Percentiles rank a stretch among this genome's conserved stretches.
Evolutionary conservation across 768 basidiomycete genomes (phyloP).

Genomic region (Mrakia frigida): DNA sequence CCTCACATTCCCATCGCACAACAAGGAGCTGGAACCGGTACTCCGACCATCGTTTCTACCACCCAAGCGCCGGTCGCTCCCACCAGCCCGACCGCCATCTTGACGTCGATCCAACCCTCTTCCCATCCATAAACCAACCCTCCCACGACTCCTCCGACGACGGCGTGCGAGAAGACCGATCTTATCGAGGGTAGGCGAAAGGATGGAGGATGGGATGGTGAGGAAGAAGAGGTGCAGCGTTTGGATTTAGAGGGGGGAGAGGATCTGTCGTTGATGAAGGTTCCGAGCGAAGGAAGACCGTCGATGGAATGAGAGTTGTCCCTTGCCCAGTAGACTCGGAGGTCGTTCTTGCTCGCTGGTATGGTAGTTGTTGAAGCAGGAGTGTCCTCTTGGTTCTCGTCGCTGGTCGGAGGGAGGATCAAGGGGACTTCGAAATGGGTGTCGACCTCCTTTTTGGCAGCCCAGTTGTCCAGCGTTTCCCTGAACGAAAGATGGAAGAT

Average conservation of each 20-base stretch:
- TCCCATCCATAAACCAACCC: background rate
- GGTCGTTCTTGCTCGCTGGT: conserved; percentile 14
- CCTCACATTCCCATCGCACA: conserved; percentile 25
- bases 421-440: too few species aligned
- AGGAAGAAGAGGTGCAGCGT: too few species aligned
- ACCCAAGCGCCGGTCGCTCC: conserved; percentile 8
- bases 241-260: background rate
- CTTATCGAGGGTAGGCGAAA: background rate
- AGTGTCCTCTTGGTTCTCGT: too few species aligned
- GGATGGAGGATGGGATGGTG: background rate
- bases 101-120: conserved; percentile 6
- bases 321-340: conserved; percentile 18
- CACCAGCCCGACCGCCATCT: background rate
- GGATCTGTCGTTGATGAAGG: background rate
- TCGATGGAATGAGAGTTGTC: conserved; percentile 9
- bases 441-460: too few species aligned
- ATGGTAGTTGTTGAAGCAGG: background rate
- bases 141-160: background rate
- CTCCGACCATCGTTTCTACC: conserved; percentile 10
- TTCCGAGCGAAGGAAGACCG: conserved; percentile 16
- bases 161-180: background rate
- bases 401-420: too few species aligned
- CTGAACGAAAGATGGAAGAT: background rate
- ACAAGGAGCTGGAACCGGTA: conserved; percentile 24
- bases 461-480: background rate